Percentiles rank a stretch among this genome's conserved stretches.
These are phyloP conservation scores for Actinomortierella wolfii DNA, from an alignment of 371 early-diverging fungal genomes.

Conservation along the genomic window DNA sequence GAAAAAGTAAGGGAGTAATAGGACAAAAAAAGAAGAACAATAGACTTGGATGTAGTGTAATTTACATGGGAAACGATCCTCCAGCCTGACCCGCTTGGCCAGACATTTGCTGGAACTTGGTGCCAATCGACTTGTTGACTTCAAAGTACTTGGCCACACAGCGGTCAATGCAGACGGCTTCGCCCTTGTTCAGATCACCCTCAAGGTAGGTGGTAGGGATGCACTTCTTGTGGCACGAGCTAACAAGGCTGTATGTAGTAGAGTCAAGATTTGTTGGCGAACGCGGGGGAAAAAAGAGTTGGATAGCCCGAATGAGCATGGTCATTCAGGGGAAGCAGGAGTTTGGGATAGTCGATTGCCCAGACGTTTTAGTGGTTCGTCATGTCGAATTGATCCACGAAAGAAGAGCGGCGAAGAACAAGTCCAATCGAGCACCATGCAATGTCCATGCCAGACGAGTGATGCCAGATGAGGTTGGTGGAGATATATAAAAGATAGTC, in stretches of 20 bases:
- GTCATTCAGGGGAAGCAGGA: too few species aligned
- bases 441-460: too few species aligned
- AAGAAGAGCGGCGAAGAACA: too few species aligned
- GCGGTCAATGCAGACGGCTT: slow-evolving; percentile 94
- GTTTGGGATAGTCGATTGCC: not conserved
- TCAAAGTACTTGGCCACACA: slow-evolving; percentile 88
- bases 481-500: not conserved
- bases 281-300: too few species aligned
- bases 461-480: too few species aligned
- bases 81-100: slow-evolving; percentile 18
- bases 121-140: slow-evolving; percentile 74
- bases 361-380: not conserved
- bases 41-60: slow-evolving; percentile 1
- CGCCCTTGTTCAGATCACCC: slow-evolving; percentile 93
- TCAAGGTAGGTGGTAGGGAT: slow-evolving; percentile 84
- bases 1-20: too few species aligned
- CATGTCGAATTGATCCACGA: not conserved
- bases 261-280: too few species aligned
- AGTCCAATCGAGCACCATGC: too few species aligned
- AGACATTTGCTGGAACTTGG: slow-evolving; percentile 46
- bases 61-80: slow-evolving; percentile 40
- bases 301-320: too few species aligned
- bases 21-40: too few species aligned
- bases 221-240: slow-evolving; percentile 90
- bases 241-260: slow-evolving; percentile 63